Evolutionary conservation across 345 rosid genomes (phyloP).

Genomic region (Camelina neglecta): DNA sequence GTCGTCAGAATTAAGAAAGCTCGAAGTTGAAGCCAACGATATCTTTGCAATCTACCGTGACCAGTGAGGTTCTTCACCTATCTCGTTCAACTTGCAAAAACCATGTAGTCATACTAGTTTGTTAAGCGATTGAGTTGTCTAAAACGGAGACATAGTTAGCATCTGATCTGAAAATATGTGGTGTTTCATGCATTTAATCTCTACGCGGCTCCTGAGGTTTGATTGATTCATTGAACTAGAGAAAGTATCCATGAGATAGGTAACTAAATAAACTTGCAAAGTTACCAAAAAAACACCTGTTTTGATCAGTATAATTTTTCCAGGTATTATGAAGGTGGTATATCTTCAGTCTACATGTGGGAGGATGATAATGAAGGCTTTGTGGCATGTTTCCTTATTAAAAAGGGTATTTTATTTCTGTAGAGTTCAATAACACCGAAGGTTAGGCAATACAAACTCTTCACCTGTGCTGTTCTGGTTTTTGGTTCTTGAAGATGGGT

Average conservation of each 20-base stretch:
- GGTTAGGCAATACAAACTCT: neutral
- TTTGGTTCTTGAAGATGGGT: slow-evolving; percentile 66
- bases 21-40: slow-evolving; percentile 91
- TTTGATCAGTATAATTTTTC: slow-evolving; percentile 43
- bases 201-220: neutral
- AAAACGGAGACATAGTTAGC: neutral
- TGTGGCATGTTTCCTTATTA: slow-evolving; percentile 89
- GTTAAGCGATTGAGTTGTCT: neutral
- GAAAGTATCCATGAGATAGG: neutral
- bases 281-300: slow-evolving; percentile 14
- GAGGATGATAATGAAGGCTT: slow-evolving; percentile 94
- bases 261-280: neutral
- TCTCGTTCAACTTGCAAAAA: slow-evolving; percentile 51
- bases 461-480: slow-evolving; percentile 24
- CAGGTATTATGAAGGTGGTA: slow-evolving; percentile 99
- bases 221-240: neutral
- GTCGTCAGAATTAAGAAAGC: slow-evolving; percentile 77
- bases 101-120: neutral
- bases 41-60: slow-evolving; percentile 89
- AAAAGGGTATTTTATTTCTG: slow-evolving; percentile 69
- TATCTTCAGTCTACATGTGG: slow-evolving; percentile 97
- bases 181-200: neutral
- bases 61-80: slow-evolving; percentile 99
- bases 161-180: neutral
- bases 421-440: neutral